Conservation (phyloP, 352 stramenopile species). For the Thalassiosira livingstoniorum region DNA sequence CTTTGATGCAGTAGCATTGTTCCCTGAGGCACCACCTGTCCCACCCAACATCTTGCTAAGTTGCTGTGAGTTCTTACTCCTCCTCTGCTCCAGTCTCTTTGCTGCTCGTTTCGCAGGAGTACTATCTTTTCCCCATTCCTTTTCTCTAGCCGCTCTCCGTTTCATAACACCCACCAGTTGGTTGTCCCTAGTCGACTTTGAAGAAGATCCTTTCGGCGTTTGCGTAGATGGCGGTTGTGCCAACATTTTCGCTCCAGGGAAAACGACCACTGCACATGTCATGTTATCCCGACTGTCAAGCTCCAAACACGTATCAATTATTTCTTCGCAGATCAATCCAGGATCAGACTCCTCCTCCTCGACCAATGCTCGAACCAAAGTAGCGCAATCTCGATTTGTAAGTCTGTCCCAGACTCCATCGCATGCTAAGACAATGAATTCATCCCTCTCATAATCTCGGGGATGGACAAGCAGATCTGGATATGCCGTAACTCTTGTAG, state of each 20-base stretch:
- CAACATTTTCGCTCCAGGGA: constrained; percentile 71
- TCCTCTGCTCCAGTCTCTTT: constrained; percentile 29
- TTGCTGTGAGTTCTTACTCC: constrained; percentile 26
- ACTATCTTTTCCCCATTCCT: constrained; percentile 28
- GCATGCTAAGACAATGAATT: constrained; percentile 89
- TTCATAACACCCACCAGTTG: constrained; percentile 33
- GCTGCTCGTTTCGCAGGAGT: constrained; percentile 36
- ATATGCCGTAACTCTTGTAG: constrained; percentile 86
- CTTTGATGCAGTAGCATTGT: no score
- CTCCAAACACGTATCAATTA: constrained; percentile 80
- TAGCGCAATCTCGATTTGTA: constrained; percentile 85
- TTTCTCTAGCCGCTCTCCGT: constrained; percentile 37
- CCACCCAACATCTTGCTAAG: background rate
- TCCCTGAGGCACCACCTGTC: background rate
- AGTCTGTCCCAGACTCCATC: constrained; percentile 91
- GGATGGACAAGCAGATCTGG: constrained; percentile 86
- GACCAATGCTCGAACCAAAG: constrained; percentile 78
- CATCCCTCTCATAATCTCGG: constrained; percentile 72
- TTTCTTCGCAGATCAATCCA: constrained; percentile 80
- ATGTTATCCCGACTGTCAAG: constrained; percentile 87
- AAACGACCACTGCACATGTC: constrained; percentile 77
- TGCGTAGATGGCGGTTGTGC: no score
- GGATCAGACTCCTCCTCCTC: constrained; percentile 78
- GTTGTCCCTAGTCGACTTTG: background rate
- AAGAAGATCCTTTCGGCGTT: background rate